Percentiles rank a stretch among this genome's conserved stretches.
phyloP scores from a whole-genome alignment of 2,329 filamentous ascomycete species.

The Tetracladium maxilliforme region DNA sequence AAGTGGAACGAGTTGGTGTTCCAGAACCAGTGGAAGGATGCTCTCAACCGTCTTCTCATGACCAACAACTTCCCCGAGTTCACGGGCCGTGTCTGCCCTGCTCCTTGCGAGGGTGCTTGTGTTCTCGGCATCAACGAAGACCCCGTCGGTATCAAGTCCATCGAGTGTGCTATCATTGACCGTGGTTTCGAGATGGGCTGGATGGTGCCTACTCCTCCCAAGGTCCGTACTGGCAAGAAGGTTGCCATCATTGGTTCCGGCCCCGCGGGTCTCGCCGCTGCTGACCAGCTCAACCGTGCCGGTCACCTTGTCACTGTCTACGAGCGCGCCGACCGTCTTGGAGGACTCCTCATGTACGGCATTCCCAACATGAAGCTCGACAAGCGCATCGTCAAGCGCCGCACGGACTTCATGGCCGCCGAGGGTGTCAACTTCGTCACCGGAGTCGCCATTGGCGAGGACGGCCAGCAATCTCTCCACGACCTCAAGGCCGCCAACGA shows the following conservation, averaged over 20 bases:
- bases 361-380: slow-evolving; percentile 99
- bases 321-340: slow-evolving; percentile 79
- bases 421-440: slow-evolving; percentile 79
- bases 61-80: slow-evolving; percentile 99
- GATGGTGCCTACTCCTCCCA: slow-evolving; percentile 76
- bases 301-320: slow-evolving; percentile 84
- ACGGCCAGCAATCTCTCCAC: slow-evolving; percentile 49
- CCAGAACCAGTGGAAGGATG: slow-evolving; percentile 73
- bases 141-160: slow-evolving; percentile 94
- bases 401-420: slow-evolving; percentile 85
- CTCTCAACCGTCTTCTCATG: slow-evolving; percentile 80
- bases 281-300: slow-evolving; percentile 88
- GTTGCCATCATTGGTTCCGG: slow-evolving; percentile 85
- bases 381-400: slow-evolving; percentile 91
- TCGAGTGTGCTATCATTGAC: slow-evolving; percentile 95
- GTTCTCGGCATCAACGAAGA: slow-evolving; percentile 95
- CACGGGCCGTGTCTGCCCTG: slow-evolving; percentile 90
- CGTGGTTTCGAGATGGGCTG: slow-evolving; percentile 96
- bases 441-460: slow-evolving; percentile 63
- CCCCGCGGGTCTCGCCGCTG: slow-evolving; percentile 75
- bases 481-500: slow-evolving; percentile 63
- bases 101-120: slow-evolving; percentile 91
- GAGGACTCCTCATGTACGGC: slow-evolving; percentile 93
- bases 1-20: slow-evolving; percentile 86
- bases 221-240: slow-evolving; percentile 73